Base-by-base conservation (phyloP, 2,329 filamentous ascomycete species). In the Venturia aucupariae region DNA sequence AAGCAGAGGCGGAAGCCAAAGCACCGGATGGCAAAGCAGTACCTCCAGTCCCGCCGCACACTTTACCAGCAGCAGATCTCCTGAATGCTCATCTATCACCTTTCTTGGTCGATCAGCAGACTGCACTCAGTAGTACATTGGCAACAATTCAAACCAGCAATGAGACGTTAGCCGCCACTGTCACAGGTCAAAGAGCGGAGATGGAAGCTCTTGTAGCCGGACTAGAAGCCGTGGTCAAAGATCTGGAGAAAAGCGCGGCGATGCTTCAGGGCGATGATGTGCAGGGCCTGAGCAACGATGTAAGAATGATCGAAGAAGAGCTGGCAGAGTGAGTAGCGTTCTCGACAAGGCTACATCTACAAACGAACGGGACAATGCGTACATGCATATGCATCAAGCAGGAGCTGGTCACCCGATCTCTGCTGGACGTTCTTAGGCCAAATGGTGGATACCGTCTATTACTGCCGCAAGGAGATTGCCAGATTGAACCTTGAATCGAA, bases 401-500 rank as follows among this genome's bases (percentile, higher is more conserved):
- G n/a, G n/a, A 24, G 44, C 3, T 22, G 3, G n/a, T 24, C 4
- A 48, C 3, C 44, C 8, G 19, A 8, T 22, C 90, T 87, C 15
- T 76, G 75, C 51, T 86, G 96, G 73, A 88, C 89, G 2, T 76
- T 92, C 0, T 75, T 96, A 60, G 91, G 90, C 63, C 88, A 90
- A 73, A 97, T 97, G 75, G 92, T 97, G 1, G 94, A 99, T 73
- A 93, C 89, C 0, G 97, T 99, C 68, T 92, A 95, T 72, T 89
- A 92, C 79, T 95, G 91, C 69, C 89, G 94, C 3, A 85, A 87
- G 68, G 88, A 97, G 74, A 76, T 99, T 35, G 92, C 94, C 46
- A 57, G 51, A 35, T 35, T n/a, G 51, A 57, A 35, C 51, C 30
- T 57, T 57, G 51, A 57, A 57, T 57, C 63, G 92, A 96, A 69